Conservation (phyloP, 108 stramenopile species). For the Discostella pseudostelligera region DNA sequence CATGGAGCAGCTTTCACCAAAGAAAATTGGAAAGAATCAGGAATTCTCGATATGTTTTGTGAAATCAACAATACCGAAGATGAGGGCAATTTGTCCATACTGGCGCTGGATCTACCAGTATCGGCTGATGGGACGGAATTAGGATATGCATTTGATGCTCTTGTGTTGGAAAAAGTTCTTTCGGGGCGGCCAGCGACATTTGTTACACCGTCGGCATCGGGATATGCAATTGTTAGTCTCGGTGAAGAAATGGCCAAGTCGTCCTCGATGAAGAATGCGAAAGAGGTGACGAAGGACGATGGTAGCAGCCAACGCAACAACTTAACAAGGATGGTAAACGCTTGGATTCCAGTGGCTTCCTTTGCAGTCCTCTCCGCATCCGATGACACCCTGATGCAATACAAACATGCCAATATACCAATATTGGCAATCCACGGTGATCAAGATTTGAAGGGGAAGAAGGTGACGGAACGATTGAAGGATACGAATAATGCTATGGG, state of each 20-base stretch:
- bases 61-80: slow-evolving; percentile 33
- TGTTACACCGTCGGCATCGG: slow-evolving; percentile 79
- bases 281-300: neutral
- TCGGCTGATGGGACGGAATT: slow-evolving; percentile 46
- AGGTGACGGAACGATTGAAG: slow-evolving; percentile 43
- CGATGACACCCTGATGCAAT: slow-evolving; percentile 10
- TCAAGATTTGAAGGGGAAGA: slow-evolving; percentile 53
- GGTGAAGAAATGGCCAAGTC: slow-evolving; percentile 5
- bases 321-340: slow-evolving; percentile 31
- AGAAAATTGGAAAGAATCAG: slow-evolving; percentile 73
- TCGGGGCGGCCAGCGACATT: slow-evolving; percentile 43
- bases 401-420: slow-evolving; percentile 11
- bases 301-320: neutral
- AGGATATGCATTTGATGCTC: slow-evolving; percentile 30
- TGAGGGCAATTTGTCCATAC: slow-evolving; percentile 37
- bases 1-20: slow-evolving; percentile 78
- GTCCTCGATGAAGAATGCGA: too few species aligned
- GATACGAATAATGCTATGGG: slow-evolving; percentile 39
- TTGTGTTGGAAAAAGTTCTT: slow-evolving; percentile 24
- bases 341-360: slow-evolving; percentile 79
- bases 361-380: slow-evolving; percentile 33
- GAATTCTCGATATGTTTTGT: slow-evolving; percentile 58
- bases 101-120: slow-evolving; percentile 68
- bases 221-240: slow-evolving; percentile 58
- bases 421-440: slow-evolving; percentile 70